Evolutionary conservation across 2,329 filamentous ascomycete genomes (phyloP).

Genomic region (Neodidymelliopsis sp.): DNA sequence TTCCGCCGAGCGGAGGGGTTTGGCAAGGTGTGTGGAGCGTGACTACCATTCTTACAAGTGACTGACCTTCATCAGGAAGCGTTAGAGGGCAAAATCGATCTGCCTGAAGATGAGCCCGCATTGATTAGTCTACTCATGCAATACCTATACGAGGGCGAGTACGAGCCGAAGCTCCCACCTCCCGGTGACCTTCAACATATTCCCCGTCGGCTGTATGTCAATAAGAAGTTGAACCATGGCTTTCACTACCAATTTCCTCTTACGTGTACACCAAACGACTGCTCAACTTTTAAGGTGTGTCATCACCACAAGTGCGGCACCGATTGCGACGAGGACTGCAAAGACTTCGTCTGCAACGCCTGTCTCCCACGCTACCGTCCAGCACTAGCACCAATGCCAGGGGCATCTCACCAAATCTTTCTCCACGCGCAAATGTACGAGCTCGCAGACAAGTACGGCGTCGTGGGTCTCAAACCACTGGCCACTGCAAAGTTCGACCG

Average conservation of each 20-base stretch:
- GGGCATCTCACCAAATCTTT: slow-evolving; percentile 3
- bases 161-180: slow-evolving; percentile 1
- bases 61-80: too few relatives aligned
- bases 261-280: neutral
- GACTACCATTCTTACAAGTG: too few relatives aligned
- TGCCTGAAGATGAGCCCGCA: slow-evolving; percentile 21
- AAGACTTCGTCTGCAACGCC: neutral
- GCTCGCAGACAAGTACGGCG: slow-evolving; percentile 15
- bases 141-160: slow-evolving; percentile 28
- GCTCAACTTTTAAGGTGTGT: neutral
- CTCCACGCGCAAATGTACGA: slow-evolving; percentile 16
- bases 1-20: too few relatives aligned
- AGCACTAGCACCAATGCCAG: too few relatives aligned
- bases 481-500: slow-evolving; percentile 1
- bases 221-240: too few relatives aligned
- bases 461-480: slow-evolving; percentile 6
- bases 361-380: too few relatives aligned
- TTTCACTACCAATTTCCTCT: too few relatives aligned
- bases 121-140: slow-evolving; percentile 21
- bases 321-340: neutral
- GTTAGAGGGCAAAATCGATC: too few relatives aligned
- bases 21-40: too few relatives aligned
- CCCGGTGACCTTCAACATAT: neutral
- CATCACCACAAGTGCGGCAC: neutral
- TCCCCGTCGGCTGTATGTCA: neutral